A percentile compares a stretch with the other conserved stretches of the same genome.
phyloP scores from a whole-genome alignment of 441 rosid genomes.

The Sinapis alba region DNA sequence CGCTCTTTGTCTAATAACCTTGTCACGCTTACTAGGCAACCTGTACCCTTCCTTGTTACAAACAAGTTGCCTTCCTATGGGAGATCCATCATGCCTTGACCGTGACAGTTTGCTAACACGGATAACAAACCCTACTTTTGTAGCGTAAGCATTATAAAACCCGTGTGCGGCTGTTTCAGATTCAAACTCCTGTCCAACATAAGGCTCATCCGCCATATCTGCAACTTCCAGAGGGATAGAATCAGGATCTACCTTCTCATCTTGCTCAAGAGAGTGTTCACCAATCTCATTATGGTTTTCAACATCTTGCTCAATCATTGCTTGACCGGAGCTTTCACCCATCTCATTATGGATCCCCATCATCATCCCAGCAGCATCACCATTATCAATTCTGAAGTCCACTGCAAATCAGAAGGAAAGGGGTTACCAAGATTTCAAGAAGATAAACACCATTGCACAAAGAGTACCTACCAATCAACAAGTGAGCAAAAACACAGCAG shows the following conservation, averaged over 20 bases:
- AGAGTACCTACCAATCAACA: neutral
- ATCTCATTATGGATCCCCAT: constrained; percentile 63
- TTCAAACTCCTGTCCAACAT: constrained; percentile 89
- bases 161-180: constrained; percentile 93
- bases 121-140: constrained; percentile 78
- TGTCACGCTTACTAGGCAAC: constrained; percentile 90
- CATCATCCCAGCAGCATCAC: constrained; percentile 64
- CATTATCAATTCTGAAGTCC: constrained; percentile 68
- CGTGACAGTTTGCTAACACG: constrained; percentile 97
- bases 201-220: constrained; percentile 63
- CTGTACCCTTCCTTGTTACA: constrained; percentile 96
- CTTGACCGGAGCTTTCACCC: constrained; percentile 55
- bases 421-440: neutral
- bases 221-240: constrained; percentile 45
- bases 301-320: constrained; percentile 47
- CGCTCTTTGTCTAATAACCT: constrained; percentile 88
- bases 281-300: constrained; percentile 52
- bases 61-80: constrained; percentile 92
- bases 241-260: constrained; percentile 54
- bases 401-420: constrained; percentile 48
- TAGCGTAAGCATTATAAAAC: constrained; percentile 87
- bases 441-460: constrained; percentile 9
- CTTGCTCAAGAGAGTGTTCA: constrained; percentile 47
- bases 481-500: neutral
- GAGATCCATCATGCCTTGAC: constrained; percentile 93